Evolutionary conservation across 495 filamentous ascomycete species (phyloP), one percentile per base, ranked within the genome.

Genomic region (Aspergillus baeticus): DNA sequence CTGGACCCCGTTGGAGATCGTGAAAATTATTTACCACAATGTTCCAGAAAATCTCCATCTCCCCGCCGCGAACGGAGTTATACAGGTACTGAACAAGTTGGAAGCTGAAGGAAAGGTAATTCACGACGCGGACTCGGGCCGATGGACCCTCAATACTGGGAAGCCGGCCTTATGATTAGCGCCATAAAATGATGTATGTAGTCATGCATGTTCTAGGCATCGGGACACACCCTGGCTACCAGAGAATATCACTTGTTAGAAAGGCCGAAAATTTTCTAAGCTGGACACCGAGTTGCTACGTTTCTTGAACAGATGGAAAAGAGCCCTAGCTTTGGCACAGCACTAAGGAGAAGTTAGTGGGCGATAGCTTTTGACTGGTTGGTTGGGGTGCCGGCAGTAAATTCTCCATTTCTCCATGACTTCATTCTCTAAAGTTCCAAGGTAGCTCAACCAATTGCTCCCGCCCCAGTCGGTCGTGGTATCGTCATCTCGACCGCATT

Each of bases 1-100:
- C 0, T 91, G 86, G 86, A 87, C 84, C 18, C 73, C 84, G 7
- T 86, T 92, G 76, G 88, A 91, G 63, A 75, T 98, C 39, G 95
- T 98, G 22, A 88, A 89, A 71, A 71, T 85, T 21, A 88, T 98
- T 18, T 98, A 98, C 64, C 77, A 77, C 39, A 87, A 89, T 69
- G 83, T 95, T 6, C 84, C 87, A 5, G 86, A 88, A 67, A 84
- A 77, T 59, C 75, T 98, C 60, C 88, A 91, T 69, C 59, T 77
- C 26, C 84, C 93, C 14, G 91, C 90, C 4, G 85, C 84, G 42
- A 72, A 77, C 37, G 90, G 89, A 4, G 77, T 91, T 20, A 41
- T 83, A 41, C 84, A 86, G 69, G 83, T 93, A 44, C 65, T 94
- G 55, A 62, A 73, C 58, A 93, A 92, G 75, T 71, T 93, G 61